These are phyloP conservation scores for Acanthamoeba sp. DNA, from an alignment of 208 protist genomes.

Conservation along the genomic window DNA sequence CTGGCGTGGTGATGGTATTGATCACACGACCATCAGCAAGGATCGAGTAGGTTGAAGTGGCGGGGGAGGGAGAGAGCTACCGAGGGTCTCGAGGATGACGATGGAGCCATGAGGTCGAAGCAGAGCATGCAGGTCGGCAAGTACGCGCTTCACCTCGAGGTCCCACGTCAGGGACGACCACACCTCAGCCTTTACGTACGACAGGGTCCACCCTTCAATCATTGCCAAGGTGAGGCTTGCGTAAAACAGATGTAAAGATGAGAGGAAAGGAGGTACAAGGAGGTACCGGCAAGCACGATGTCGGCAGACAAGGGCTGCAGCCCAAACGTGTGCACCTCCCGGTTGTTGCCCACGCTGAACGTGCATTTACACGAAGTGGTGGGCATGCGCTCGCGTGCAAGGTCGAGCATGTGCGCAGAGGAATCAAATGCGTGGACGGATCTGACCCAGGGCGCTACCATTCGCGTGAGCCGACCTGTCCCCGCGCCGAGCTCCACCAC, in stretches of 20 bases:
- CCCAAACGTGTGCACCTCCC: conserved; percentile 31
- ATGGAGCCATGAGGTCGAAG: conserved; percentile 16
- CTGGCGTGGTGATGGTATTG: background rate
- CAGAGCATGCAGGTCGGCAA: background rate
- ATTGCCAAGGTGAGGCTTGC: background rate
- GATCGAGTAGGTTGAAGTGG: background rate
- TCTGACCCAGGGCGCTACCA: conserved; percentile 31
- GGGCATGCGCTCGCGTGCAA: background rate
- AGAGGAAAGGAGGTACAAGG: background rate
- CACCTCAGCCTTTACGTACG: conserved; percentile 57
- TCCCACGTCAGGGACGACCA: conserved; percentile 27
- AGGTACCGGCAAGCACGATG: background rate
- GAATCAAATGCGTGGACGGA: conserved; percentile 30
- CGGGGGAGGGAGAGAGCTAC: background rate
- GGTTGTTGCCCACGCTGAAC: conserved; percentile 51
- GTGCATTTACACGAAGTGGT: no score
- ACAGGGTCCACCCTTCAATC: conserved; percentile 29
- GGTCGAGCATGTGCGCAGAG: background rate
- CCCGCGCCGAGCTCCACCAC: conserved; percentile 39
- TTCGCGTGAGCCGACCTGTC: conserved; percentile 37
- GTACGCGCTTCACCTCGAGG: conserved; percentile 48
- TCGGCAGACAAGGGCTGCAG: background rate
- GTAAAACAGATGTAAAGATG: background rate
- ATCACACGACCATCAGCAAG: no score
- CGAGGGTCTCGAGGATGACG: conserved; percentile 59